A percentile compares a stretch with the other conserved stretches of the same genome.
Evolutionary conservation across 2,329 filamentous ascomycete species (phyloP).

Genomic region (Dactylellina leptospora): DNA sequence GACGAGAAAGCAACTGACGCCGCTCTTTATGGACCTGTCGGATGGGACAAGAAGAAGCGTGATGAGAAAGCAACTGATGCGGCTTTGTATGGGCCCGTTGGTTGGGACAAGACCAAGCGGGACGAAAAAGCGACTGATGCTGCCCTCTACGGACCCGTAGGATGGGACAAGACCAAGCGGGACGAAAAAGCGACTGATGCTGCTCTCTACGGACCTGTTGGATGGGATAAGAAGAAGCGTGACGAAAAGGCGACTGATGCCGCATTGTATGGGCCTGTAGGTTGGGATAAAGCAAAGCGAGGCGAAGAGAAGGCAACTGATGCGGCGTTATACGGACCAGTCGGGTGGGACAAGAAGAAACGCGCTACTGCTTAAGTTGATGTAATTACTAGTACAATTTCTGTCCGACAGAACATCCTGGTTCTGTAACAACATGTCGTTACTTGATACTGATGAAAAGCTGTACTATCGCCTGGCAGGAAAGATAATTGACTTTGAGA

Average conservation of each 20-base stretch:
- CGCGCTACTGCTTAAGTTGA: too few species aligned
- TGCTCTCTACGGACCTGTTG: neutral
- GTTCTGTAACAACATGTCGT: too few species aligned
- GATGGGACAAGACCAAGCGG: conserved; percentile 8
- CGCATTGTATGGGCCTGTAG: neutral
- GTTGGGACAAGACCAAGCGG: conserved; percentile 7
- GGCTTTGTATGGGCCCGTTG: conserved; percentile 2
- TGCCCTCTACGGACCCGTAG: conserved; percentile 3
- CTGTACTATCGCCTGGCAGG: too few species aligned
- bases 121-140: neutral
- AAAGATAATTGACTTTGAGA: too few species aligned
- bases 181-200: neutral
- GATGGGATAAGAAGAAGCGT: conserved; percentile 3
- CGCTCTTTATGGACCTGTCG: conserved; percentile 15
- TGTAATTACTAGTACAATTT: too few species aligned
- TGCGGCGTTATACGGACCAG: conserved; percentile 3
- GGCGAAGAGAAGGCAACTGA: neutral
- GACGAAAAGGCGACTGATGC: neutral
- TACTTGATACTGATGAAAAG: too few species aligned
- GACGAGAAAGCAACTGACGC: conserved; percentile 3
- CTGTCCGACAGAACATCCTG: too few species aligned
- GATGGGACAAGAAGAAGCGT: conserved; percentile 11
- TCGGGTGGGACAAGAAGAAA: conserved; percentile 10
- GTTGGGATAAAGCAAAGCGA: neutral
- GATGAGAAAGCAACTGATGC: neutral